Base-by-base conservation (phyloP, 306 rosid genomes). In the Sindora glabra region DNA sequence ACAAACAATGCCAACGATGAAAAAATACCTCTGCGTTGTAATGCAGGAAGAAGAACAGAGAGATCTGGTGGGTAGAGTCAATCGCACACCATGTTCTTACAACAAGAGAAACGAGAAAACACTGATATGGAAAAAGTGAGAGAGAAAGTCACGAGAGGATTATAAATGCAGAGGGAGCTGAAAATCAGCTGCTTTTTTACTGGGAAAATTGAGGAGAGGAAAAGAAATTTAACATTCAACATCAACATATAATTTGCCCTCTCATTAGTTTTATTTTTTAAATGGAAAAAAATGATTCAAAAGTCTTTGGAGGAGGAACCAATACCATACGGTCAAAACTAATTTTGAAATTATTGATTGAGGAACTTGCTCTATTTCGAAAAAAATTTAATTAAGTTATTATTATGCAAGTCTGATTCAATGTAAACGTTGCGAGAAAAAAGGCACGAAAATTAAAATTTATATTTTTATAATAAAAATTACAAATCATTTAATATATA, bases 101-200 rank as follows among this genome's bases (percentile, higher is more conserved):
- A 39, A 10, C 10, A 41, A 62, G 53, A 47, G 71, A 55, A 46
- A 19, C 45, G 47, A 10, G n/a, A 51, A 46, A 19, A 6, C 11
- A 37, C 27, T 8, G 70, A 15, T 12, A 48, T 65, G 44, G 40
- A 72, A 52, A 23, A 57, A 50, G 71, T 7, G 76, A 72, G 45
- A 32, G 74, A 62, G 73, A 49, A 50, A 58, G 65, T 81, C 88
- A 79, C 86, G 88, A 51, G 85, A 65, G 68, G 48, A 53, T 48
- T 72, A 71, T 65, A 67, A 76, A 60, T 65, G 67, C 55, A 64
- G 34, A 70, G 18, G 10, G 1, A n/a, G n/a, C n/a, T n/a, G n/a
- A 34, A 34, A 8, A 7, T 9, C 40, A 34, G 40, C 40, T 10
- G n/a, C 1, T n/a, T 55, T 49, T 23, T 41, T 1, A 29, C 34